Evolutionary conservation across 805 yeast genomes (phyloP), one percentile per base, ranked within the genome.

Genomic region (Wickerhamia fluorescens): DNA sequence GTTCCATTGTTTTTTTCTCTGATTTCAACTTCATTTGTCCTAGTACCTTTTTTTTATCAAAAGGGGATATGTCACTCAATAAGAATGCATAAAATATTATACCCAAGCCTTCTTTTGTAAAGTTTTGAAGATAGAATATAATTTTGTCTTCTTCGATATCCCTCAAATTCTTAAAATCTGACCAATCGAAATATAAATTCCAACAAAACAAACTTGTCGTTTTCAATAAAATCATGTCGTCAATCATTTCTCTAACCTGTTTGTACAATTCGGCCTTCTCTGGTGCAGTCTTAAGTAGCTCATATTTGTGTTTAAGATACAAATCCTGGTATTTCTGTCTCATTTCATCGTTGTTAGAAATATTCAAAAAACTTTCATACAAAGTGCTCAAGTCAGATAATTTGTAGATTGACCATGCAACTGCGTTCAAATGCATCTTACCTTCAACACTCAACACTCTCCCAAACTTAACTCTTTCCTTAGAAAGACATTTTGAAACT

Each of bases 121-220:
- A 86, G 23, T 59, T 50, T 23, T 57, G 56, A 24, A 83, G 58
- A 45, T 73, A 84, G 20, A 56, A 65, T n/a, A 64, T 41, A 2
- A 84, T 38, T 4, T 64, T 47, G 4, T 39, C 45, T 11, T 61
- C 44, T 28, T 77, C 78, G 27, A 81, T 47, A 2, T 68, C 66
- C 7, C 59, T 53, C 4, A 86, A 49, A 4, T 63, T 54, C 5
- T 47, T 48, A 6, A 66, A 68, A 50, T 87, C 95, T 15, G 59
- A 41, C 80, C 89, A 81, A 38, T 87, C 92, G 33, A 86, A 71
- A 44, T 73, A 74, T 7, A 78, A 45, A 21, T 68, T 63, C 95
- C 95, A 88, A 1, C 87, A 84, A 17, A 69, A 57, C 20, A 71
- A 61, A 5, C 75, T 75, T 2, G 68, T 66, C 14, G 78, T 72